phyloP scores from a whole-genome alignment of 2,329 filamentous ascomycete species.

The Fusarium sublunatum region DNA sequence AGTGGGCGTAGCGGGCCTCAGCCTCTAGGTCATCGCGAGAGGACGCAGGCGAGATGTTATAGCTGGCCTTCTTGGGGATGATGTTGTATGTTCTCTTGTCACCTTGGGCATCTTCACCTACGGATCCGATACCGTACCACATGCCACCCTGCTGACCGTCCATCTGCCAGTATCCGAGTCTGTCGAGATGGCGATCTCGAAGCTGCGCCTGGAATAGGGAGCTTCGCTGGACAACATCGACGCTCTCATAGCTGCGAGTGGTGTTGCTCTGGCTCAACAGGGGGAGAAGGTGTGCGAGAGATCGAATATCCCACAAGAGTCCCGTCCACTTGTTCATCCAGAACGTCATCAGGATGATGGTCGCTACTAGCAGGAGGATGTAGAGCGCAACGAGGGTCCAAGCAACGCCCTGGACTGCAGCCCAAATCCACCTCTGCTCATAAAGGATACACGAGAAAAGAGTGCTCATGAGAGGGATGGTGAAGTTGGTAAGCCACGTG shows the following conservation, averaged over 20 bases:
- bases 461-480: constrained; percentile 82
- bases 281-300: constrained; percentile 82
- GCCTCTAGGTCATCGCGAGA: constrained; percentile 46
- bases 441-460: constrained; percentile 74
- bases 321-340: constrained; percentile 77
- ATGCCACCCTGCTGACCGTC: constrained; percentile 72
- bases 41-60: constrained; percentile 49
- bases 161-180: constrained; percentile 88
- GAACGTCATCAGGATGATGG: constrained; percentile 66
- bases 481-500: constrained; percentile 83
- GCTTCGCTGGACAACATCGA: constrained; percentile 65
- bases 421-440: constrained; percentile 78
- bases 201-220: constrained; percentile 65
- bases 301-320: constrained; percentile 85
- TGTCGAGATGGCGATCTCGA: constrained; percentile 69
- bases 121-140: constrained; percentile 81
- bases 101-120: constrained; percentile 47
- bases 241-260: constrained; percentile 76
- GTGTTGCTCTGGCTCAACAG: constrained; percentile 85
- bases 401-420: constrained; percentile 78
- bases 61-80: constrained; percentile 46
- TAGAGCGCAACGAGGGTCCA: constrained; percentile 85
- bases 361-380: constrained; percentile 69
- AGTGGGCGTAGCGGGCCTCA: constrained; percentile 49
- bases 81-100: constrained; percentile 41